Conservation (phyloP, 2,329 filamentous ascomycete species). For the Amylocarpus encephaloides region DNA sequence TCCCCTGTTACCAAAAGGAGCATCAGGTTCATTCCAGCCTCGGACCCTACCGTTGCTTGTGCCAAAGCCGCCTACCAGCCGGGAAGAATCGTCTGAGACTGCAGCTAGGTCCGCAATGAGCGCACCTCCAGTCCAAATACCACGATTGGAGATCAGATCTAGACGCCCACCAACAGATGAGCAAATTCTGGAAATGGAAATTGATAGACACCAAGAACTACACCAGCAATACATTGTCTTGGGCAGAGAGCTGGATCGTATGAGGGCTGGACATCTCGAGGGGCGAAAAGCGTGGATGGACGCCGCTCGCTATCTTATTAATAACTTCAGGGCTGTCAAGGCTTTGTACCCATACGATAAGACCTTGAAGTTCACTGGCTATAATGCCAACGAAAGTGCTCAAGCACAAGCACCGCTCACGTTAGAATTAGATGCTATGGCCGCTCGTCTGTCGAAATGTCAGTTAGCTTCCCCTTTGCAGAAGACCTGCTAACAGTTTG, state of each 20-base stretch:
- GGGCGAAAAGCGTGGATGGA: slow-evolving; percentile 45
- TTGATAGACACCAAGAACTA: slow-evolving; percentile 28
- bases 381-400: slow-evolving; percentile 15
- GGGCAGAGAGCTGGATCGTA: slow-evolving; percentile 34
- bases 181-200: not conserved
- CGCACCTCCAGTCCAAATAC: no score
- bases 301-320: slow-evolving; percentile 51
- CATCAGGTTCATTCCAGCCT: no score
- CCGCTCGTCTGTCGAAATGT: slow-evolving; percentile 27
- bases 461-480: slow-evolving; percentile 1
- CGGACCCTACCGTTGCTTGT: no score
- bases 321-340: slow-evolving; percentile 58
- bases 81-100: not conserved
- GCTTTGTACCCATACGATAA: slow-evolving; percentile 63
- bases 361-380: slow-evolving; percentile 52
- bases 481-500: slow-evolving; percentile 11
- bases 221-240: slow-evolving; percentile 36
- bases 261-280: slow-evolving; percentile 25
- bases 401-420: slow-evolving; percentile 25
- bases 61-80: no score
- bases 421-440: slow-evolving; percentile 27
- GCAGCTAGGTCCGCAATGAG: not conserved
- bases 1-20: no score
- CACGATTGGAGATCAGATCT: not conserved
- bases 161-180: not conserved